Percentiles rank a stretch among this genome's conserved stretches.
Conservation (phyloP, 148 eudicot species). For the Persicaria maculosa region DNA sequence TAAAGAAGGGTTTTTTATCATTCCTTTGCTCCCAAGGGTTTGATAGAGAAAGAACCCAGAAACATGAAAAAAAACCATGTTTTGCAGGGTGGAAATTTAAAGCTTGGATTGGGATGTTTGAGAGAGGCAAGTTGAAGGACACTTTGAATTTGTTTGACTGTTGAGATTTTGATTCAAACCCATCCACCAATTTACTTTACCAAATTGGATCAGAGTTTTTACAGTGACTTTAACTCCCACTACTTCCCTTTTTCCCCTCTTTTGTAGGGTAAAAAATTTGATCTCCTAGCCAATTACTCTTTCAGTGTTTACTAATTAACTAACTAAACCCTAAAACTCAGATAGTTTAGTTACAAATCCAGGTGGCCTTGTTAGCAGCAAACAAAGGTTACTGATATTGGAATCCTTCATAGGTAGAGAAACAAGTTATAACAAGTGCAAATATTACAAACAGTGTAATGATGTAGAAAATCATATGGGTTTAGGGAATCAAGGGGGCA, state of each 20-base stretch:
- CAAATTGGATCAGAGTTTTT: constrained; percentile 3
- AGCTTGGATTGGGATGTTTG: constrained; percentile 11
- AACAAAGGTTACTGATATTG: background rate
- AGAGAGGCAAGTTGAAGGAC: constrained; percentile 2
- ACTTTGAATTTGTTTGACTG: constrained; percentile 6
- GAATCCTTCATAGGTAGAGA: background rate
- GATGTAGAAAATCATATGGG: constrained; percentile 7
- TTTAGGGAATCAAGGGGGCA: background rate
- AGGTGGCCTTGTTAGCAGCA: too few relatives aligned
- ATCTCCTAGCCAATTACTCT: background rate
- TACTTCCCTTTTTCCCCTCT: background rate
- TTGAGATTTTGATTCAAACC: background rate
- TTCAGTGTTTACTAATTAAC: too few relatives aligned
- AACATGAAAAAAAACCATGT: background rate
- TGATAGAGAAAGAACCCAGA: constrained; percentile 6
- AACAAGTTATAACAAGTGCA: background rate
- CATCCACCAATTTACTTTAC: background rate
- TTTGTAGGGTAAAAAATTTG: background rate
- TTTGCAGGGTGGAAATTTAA: constrained; percentile 5
- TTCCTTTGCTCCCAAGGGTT: background rate
- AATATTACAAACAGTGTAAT: background rate
- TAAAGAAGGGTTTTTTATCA: background rate
- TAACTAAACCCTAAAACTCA: too few relatives aligned
- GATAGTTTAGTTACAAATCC: too few relatives aligned
- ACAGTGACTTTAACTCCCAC: constrained; percentile 10